Evolutionary conservation across 768 basidiomycete species (phyloP).

Genomic region (Panaeolus cyanescens): DNA sequence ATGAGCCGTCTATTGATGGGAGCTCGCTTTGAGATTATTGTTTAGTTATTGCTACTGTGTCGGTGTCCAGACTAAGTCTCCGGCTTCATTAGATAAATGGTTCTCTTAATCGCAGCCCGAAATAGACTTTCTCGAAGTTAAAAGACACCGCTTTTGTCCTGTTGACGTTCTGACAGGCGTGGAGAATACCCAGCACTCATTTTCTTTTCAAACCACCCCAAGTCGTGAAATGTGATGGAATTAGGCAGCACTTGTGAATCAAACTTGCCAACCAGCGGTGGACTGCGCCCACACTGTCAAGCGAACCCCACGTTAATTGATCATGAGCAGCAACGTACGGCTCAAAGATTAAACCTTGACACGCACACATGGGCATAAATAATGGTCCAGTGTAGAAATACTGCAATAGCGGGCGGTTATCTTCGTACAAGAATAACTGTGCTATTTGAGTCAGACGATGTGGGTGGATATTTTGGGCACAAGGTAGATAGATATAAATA

Average conservation of each 20-base stretch:
- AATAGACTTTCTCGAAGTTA: no score
- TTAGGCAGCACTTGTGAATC: neutral
- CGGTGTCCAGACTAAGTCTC: no score
- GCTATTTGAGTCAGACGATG: neutral
- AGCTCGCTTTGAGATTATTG: neutral
- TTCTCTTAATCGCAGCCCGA: no score
- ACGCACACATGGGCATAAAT: no score
- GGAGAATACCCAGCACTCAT: no score
- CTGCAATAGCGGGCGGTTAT: neutral
- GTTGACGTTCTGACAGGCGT: no score
- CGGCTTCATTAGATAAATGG: no score
- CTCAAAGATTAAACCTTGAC: no score
- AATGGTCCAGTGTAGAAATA: neutral
- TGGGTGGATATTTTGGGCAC: neutral
- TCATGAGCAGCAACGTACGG: neutral
- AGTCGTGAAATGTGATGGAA: no score
- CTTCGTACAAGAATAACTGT: neutral
- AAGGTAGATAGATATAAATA: neutral
- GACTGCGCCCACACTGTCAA: neutral
- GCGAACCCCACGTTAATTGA: neutral
- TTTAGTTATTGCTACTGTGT: no score
- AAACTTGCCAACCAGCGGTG: neutral
- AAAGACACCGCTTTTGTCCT: no score
- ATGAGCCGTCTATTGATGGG: neutral
- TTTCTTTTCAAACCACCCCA: no score